phyloP scores from a whole-genome alignment of 208 protist genomes.

The Trypanosoma lewisi region DNA sequence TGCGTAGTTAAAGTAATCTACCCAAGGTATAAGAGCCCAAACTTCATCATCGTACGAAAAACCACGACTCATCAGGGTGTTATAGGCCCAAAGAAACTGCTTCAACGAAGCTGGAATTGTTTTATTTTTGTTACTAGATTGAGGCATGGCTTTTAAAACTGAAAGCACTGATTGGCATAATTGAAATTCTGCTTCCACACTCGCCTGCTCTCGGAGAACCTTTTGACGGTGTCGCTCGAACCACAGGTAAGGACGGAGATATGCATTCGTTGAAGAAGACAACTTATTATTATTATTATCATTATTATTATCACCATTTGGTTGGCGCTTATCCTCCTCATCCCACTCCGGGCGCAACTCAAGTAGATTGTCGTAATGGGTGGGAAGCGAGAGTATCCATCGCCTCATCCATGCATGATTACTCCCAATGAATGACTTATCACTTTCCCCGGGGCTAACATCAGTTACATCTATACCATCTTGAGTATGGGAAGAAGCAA shows the following conservation, averaged over 20 bases:
- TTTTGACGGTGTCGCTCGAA: slow-evolving; percentile 47
- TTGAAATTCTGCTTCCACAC: slow-evolving; percentile 33
- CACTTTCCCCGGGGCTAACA: slow-evolving; percentile 1
- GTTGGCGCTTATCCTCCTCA: too few relatives aligned
- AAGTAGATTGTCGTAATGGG: slow-evolving; percentile 79
- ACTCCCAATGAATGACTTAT: slow-evolving; percentile 28
- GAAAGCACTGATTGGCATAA: slow-evolving; percentile 38
- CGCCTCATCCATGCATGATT: slow-evolving; percentile 68
- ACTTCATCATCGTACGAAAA: slow-evolving; percentile 78
- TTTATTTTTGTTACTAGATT: background rate
- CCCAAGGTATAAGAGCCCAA: slow-evolving; percentile 90
- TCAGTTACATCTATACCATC: background rate
- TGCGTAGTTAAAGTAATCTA: slow-evolving; percentile 93
- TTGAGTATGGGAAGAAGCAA: background rate
- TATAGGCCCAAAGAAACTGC: slow-evolving; percentile 83
- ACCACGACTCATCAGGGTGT: slow-evolving; percentile 84
- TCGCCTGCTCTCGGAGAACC: slow-evolving; percentile 41
- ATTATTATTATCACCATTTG: background rate
- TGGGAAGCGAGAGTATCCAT: slow-evolving; percentile 69
- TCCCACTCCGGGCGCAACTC: slow-evolving; percentile 39
- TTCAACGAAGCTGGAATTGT: slow-evolving; percentile 23
- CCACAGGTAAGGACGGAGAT: slow-evolving; percentile 26
- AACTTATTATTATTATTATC: background rate
- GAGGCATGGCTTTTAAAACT: slow-evolving; percentile 23
- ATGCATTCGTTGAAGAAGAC: slow-evolving; percentile 8